These are phyloP conservation scores for Cyberlindnera maclurae DNA, from an alignment of 805 yeast genomes.

Conservation along the genomic window DNA sequence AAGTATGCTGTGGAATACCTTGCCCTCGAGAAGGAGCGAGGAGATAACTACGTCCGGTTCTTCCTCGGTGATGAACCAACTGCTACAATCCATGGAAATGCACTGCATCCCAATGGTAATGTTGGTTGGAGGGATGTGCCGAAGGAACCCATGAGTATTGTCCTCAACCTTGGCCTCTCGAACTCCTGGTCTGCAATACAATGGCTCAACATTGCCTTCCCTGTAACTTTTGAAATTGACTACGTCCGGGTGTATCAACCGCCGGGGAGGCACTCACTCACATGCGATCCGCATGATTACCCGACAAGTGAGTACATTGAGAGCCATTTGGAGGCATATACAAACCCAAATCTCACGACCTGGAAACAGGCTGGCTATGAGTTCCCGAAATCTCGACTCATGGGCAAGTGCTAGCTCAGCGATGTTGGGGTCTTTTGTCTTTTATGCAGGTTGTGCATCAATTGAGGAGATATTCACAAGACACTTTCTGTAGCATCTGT, in stretches of 20 bases:
- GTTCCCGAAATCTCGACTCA: slow-evolving; percentile 33
- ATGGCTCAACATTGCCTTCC: slow-evolving; percentile 39
- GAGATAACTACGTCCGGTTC: slow-evolving; percentile 28
- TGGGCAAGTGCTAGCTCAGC: too few species aligned
- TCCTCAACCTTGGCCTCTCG: slow-evolving; percentile 43
- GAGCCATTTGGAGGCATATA: slow-evolving; percentile 34
- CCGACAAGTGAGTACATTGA: slow-evolving; percentile 42
- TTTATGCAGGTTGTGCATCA: too few species aligned
- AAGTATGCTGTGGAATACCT: slow-evolving; percentile 37
- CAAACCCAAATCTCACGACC: slow-evolving; percentile 35
- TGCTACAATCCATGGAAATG: slow-evolving; percentile 34
- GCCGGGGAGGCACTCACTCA: slow-evolving; percentile 28
- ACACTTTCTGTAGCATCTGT: too few species aligned
- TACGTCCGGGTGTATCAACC: slow-evolving; percentile 47
- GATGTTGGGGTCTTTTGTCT: too few species aligned
- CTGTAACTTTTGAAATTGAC: slow-evolving; percentile 36
- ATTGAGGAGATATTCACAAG: too few species aligned
- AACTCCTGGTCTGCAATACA: slow-evolving; percentile 45
- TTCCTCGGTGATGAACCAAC: slow-evolving; percentile 42
- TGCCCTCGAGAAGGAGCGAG: slow-evolving; percentile 26
- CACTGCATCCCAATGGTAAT: slow-evolving; percentile 44
- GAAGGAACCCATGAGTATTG: slow-evolving; percentile 45
- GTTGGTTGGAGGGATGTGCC: slow-evolving; percentile 40
- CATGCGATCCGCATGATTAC: slow-evolving; percentile 49
- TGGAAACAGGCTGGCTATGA: slow-evolving; percentile 40